phyloP scores from a whole-genome alignment of 106 monocot species.

The Dioscorea dumetorum region DNA sequence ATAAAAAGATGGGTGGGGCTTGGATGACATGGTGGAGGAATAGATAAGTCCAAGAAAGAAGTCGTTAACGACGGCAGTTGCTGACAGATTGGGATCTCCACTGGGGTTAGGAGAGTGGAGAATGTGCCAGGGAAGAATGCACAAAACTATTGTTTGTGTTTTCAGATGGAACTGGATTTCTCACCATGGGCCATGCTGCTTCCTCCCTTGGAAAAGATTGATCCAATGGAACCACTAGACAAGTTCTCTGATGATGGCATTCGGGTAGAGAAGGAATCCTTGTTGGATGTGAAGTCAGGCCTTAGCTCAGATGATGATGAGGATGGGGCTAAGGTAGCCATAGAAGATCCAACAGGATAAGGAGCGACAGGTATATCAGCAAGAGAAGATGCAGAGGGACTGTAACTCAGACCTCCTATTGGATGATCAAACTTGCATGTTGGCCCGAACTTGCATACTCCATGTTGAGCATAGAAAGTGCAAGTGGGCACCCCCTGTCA shows the following conservation, averaged over 20 bases:
- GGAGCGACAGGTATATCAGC: constrained; percentile 63
- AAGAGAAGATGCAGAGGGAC: constrained; percentile 67
- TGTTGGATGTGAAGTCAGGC: constrained; percentile 33
- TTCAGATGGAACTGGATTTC: constrained; percentile 11
- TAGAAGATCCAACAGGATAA: constrained; percentile 46
- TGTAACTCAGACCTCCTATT: constrained; percentile 50
- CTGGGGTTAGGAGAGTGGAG: neutral
- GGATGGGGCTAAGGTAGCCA: constrained; percentile 51
- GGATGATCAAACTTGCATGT: constrained; percentile 93
- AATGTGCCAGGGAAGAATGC: neutral
- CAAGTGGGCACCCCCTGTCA: constrained; percentile 70
- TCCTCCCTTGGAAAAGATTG: constrained; percentile 30
- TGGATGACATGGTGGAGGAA: constrained; percentile 1
- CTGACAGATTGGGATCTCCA: neutral
- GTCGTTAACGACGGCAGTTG: no score
- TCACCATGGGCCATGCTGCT: constrained; percentile 21
- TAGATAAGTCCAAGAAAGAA: neutral
- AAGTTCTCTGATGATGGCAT: constrained; percentile 20
- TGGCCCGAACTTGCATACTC: constrained; percentile 74
- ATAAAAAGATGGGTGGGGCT: neutral
- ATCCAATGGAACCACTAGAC: constrained; percentile 34
- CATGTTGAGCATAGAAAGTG: constrained; percentile 67
- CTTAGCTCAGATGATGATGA: constrained; percentile 56
- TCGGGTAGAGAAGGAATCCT: constrained; percentile 26
- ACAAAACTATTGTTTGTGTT: neutral